Base-by-base conservation (phyloP, 805 yeast species). In the Saturnispora kantuleensis region DNA sequence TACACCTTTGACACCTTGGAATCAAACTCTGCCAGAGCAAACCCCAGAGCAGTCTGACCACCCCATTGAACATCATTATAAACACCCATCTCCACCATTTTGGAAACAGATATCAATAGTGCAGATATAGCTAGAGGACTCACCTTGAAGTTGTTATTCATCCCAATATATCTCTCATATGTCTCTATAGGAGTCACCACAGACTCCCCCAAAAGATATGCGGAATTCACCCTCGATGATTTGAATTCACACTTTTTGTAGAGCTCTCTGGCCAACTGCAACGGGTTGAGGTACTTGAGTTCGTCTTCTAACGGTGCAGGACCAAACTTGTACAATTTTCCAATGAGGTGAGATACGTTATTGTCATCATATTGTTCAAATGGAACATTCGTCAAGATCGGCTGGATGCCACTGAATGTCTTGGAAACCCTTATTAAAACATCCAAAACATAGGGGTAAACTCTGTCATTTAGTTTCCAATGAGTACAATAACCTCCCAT, bases 21-120 rank as follows among this genome's bases (percentile, higher is more conserved):
- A 46, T 74, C 69, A 58, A 81, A 74, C 55, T 81, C 84, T 33
- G 66, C 69, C 2, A 78, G 66, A 0, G 84, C 79, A 21, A 77
- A 65, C 51, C 80, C 85, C 1, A 81, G 66, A 0, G 88, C 84
- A 42, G 62, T 72, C 34, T 68, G 41, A 1, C 62, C 60, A 9
- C 66, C 76, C 85, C 85, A 80, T 13, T 47, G 44, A 5, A 50
- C 36, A 1, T 38, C 13, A 7, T 50, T 44, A 37, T 51, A 46
- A 2, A 10, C 30, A 1, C 43, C 52, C 17, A 37, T 41, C 42
- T 55, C 59, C 33, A 49, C 45, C 33, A 58, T 45, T 32, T 57
- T 54, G 50, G 63, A 55, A 5, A 81, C 69, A 0, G 82, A 78
- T 1, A 65, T 56, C 29, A 82, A 65, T 21, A 82, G 60, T 0